phyloP scores from a whole-genome alignment of 2,329 filamentous ascomycete species.

The Thelonectria olida region DNA sequence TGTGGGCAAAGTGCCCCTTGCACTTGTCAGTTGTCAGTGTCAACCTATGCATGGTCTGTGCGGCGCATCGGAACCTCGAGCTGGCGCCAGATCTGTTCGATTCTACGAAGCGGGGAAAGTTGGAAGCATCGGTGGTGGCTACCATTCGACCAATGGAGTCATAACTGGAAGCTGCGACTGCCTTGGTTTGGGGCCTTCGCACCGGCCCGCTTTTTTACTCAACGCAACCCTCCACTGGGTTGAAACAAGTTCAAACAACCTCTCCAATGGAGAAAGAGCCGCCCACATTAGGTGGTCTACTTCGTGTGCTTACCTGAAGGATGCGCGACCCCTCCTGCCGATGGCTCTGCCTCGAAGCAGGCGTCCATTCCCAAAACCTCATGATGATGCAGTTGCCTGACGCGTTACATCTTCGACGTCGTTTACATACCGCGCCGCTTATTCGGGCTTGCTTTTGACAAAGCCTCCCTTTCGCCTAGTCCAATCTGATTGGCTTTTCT shows the following conservation, averaged over 20 bases:
- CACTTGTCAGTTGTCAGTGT: constrained; percentile 5
- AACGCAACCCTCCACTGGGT: too few relatives aligned
- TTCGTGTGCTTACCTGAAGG: too few relatives aligned
- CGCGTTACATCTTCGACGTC: neutral
- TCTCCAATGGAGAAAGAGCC: too few relatives aligned
- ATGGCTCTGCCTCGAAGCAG: constrained; percentile 1
- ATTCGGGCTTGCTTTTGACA: neutral
- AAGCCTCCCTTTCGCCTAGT: neutral
- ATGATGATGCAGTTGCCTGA: constrained; percentile 9
- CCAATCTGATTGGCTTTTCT: neutral
- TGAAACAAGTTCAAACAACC: too few relatives aligned
- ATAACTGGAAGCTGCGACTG: too few relatives aligned
- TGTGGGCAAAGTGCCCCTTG: neutral
- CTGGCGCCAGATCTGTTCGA: constrained; percentile 36
- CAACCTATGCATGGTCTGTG: constrained; percentile 30
- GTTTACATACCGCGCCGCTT: too few relatives aligned
- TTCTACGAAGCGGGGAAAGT: constrained; percentile 21
- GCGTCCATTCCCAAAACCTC: neutral
- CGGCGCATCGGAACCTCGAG: constrained; percentile 28
- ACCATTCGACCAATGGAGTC: too few relatives aligned
- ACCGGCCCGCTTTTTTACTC: neutral
- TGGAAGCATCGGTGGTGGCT: neutral
- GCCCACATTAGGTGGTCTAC: too few relatives aligned
- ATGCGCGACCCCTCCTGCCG: neutral
- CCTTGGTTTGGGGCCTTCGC: neutral